These are phyloP conservation scores for Neophaeococcomyces aloes DNA, from an alignment of 2,329 filamentous ascomycete species.

Conservation along the genomic window DNA sequence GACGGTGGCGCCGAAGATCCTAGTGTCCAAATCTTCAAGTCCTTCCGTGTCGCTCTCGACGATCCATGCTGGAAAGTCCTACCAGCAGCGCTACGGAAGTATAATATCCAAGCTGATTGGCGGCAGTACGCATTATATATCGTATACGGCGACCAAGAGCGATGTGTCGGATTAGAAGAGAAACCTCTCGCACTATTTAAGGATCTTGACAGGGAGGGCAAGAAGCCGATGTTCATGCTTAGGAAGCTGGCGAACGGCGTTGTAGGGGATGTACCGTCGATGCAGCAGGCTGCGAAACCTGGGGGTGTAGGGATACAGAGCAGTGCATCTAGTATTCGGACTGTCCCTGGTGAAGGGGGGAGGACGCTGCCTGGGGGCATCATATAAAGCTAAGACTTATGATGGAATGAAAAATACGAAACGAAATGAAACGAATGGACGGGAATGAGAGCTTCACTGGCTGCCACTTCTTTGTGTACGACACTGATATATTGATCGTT, in stretches of 20 bases:
- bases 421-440: too few relatives aligned
- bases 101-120: conserved; percentile 97
- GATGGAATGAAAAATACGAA: too few relatives aligned
- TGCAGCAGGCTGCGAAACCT: not conserved
- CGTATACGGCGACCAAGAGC: conserved; percentile 96
- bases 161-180: conserved; percentile 82
- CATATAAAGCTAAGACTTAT: not conserved
- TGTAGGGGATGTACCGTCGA: not conserved
- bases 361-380: conserved; percentile 6
- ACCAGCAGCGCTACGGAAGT: conserved; percentile 89
- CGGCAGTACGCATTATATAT: conserved; percentile 97
- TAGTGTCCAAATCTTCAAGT: conserved; percentile 92
- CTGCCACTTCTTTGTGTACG: too few relatives aligned
- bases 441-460: too few relatives aligned
- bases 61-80: conserved; percentile 96
- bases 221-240: conserved; percentile 99
- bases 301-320: conserved; percentile 3
- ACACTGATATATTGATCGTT: too few relatives aligned
- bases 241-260: conserved; percentile 46
- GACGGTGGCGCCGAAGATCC: conserved; percentile 24
- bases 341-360: not conserved
- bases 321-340: conserved; percentile 2
- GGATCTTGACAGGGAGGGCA: conserved; percentile 88
- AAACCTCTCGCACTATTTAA: conserved; percentile 94
- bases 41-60: conserved; percentile 94